Conservation (phyloP, 2,329 filamentous ascomycete species). For the Trichoderma aggressivum region DNA sequence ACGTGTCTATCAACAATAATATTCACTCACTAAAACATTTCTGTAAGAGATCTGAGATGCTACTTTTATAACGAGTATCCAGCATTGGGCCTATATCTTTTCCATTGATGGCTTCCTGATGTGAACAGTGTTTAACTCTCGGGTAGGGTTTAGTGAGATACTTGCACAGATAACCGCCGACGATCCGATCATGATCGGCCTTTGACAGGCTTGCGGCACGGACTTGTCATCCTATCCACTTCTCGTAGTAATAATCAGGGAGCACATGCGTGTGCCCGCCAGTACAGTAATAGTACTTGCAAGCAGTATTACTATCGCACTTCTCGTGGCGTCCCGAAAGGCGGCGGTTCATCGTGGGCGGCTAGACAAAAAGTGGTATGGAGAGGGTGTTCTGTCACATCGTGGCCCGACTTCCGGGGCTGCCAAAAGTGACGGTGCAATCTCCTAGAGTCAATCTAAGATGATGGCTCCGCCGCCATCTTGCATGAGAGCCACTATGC, state of each 20-base stretch:
- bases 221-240: not conserved
- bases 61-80: not conserved
- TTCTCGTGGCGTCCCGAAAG: not conserved
- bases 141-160: not conserved
- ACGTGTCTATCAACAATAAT: not conserved
- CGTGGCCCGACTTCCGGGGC: not conserved
- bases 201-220: not conserved
- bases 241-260: not conserved
- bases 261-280: not conserved
- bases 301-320: not conserved
- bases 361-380: slow-evolving; percentile 2
- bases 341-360: not conserved
- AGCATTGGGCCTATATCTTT: accelerated
- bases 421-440: not conserved
- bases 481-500: not conserved
- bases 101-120: not conserved
- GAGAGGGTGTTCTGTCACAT: not conserved
- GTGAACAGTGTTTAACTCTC: not conserved
- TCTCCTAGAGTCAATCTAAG: not conserved
- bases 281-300: not conserved
- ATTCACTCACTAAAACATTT: not conserved
- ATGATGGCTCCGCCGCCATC: not conserved
- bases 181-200: slow-evolving; percentile 9
- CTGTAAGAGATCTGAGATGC: not conserved
- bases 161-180: not conserved